Evolutionary conservation across 306 rosid genomes (phyloP).

Genomic region (Fagus sylvatica): DNA sequence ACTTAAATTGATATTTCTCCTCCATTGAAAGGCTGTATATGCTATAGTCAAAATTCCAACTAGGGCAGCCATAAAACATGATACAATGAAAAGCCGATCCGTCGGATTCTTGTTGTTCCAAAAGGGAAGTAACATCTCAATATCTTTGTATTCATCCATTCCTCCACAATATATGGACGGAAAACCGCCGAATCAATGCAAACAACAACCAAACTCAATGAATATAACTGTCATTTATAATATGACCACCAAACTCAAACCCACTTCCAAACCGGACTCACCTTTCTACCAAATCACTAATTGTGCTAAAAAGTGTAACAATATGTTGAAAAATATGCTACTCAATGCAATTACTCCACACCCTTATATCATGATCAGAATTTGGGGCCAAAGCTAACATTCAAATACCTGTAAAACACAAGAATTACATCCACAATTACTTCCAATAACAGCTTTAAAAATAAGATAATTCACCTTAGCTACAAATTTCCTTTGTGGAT

Average conservation of each 20-base stretch:
- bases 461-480: neutral
- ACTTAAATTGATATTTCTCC: slow-evolving; percentile 91
- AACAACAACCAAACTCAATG: slow-evolving; percentile 20
- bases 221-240: neutral
- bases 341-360: slow-evolving; percentile 29
- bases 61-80: slow-evolving; percentile 70
- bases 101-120: slow-evolving; percentile 85
- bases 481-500: neutral
- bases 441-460: neutral
- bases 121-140: slow-evolving; percentile 60
- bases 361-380: slow-evolving; percentile 1
- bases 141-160: slow-evolving; percentile 78
- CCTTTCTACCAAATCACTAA: neutral
- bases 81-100: slow-evolving; percentile 67
- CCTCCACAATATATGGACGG: slow-evolving; percentile 24
- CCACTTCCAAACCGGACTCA: slow-evolving; percentile 8
- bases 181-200: slow-evolving; percentile 18
- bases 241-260: neutral
- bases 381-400: neutral
- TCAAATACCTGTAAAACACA: slow-evolving; percentile 37
- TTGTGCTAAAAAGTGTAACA: slow-evolving; percentile 9
- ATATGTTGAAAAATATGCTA: slow-evolving; percentile 7
- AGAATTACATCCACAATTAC: neutral
- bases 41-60: slow-evolving; percentile 91
- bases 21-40: slow-evolving; percentile 92